Base-by-base conservation (phyloP, 495 filamentous ascomycete species). In the Xylaria grammica region DNA sequence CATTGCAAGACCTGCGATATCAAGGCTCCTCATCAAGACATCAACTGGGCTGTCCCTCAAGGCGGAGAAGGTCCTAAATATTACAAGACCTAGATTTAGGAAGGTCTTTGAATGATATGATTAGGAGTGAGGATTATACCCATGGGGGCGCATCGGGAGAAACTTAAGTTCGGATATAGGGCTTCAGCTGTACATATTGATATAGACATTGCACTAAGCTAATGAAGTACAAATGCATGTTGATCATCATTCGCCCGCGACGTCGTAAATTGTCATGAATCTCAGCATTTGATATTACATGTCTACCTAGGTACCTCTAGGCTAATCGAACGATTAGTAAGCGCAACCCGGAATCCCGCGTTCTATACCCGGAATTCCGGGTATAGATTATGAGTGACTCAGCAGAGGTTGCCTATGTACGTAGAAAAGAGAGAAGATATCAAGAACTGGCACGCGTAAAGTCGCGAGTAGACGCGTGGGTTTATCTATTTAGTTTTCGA, bases 1-100 rank as follows among this genome's bases (percentile, higher is more conserved):
- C 95, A 99, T 78, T 99, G 95, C 82, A 99, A 99, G 86, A 98
- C 95, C 3, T 99, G 95, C 73, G 95, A 99, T 77, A 98, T 99
- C 76, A 99, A 99, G 81, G 94, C 90, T 13, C 95, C 95, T 3
- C 86, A 88, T 54, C 95, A 99, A 78, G 95, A 97, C 75, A 98
- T 98, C 75, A 96, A 96, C 78, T 97, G 94, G 93, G 85, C 91
- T 60, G 94, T 94, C 4, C 95, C 95, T 22, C 92, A 97, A 76
- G 95, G 96, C 60, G 95, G 95, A 24, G 95, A 97, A 76, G 95
- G 95, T 1, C 95, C 95, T 4, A 97, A 98, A 75, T 99, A 99
- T 75, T 90, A 90, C 71, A 90, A 96, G 90, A 98, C 95, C 27
- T 96, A 73, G 71, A 38, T 19, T 19, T 42, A 20, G 6, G 8